Base-by-base conservation (phyloP, 2,329 filamentous ascomycete genomes). In the Stachybotrys echinatus region DNA sequence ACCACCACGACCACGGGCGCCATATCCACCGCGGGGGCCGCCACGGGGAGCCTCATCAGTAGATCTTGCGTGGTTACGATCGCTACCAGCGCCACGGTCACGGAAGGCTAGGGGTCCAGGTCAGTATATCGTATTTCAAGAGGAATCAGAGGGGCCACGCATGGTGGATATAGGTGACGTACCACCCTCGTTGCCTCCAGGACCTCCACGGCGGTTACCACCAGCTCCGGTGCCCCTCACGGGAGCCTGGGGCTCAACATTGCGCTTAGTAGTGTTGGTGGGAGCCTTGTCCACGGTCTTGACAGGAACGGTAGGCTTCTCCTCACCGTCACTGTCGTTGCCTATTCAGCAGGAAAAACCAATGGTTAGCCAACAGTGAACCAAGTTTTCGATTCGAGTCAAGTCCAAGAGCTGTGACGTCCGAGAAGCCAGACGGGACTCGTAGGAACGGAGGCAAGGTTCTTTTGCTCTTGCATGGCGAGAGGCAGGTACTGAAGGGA, bases 271-370 rank as follows among this genome's bases (percentile, higher is more conserved):
- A 58, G 81, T 81, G 72, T 90, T 86, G 65, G 83, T 77, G 60
- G 79, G 74, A 59, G 84, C 82, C 84, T 94, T 95, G 73, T 96
- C 90, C 69, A 94, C 82, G 70, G 89, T 88, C 83, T 90, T 94
- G 65, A 89, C 85, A 65, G 91, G 92, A 69, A 87, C 86, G 65
- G 86, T 84, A 74, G 85, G 84, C 75, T 92, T 89, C 70, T 74
- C 74, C 68, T 82, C 81, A 66, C 77, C 79, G 66, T 70, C 68
- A 53, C 77, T 76, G 70, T 82, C 80, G 71, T 81, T 81, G 71
- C 83, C 83, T 82, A 59, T 47, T 50, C 40, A 21, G 47, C 22
- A 37, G 38, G 40, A 48, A 45, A 31, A n/a, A n/a, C n/a, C 17
- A 14, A n/a, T 23, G 14, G 44, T 46, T 19, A 46, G 44, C 44